Conservation (phyloP, 108 stramenopile species). For the Asterionellopsis glacialis region DNA sequence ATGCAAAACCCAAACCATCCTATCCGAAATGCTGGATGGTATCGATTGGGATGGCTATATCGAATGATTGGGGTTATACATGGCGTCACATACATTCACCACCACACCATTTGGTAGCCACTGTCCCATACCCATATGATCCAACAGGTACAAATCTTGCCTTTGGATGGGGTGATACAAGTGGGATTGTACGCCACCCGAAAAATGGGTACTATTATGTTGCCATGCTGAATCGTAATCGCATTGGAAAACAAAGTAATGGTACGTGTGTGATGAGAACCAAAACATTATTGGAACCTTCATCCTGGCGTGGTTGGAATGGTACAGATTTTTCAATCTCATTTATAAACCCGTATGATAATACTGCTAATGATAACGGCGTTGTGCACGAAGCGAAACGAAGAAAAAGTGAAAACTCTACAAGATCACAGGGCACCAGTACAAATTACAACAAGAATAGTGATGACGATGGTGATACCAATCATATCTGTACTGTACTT, state of each 20-base stretch:
- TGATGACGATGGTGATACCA: too few species aligned
- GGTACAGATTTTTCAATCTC: constrained; percentile 6
- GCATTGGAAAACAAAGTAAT: constrained; percentile 2
- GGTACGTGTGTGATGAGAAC: constrained; percentile 14
- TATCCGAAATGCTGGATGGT: constrained; percentile 20
- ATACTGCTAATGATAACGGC: neutral
- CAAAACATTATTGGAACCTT: constrained; percentile 9
- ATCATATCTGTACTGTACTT: too few species aligned
- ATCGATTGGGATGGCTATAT: constrained; percentile 12
- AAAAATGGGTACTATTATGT: constrained; percentile 16
- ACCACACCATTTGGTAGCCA: constrained; percentile 16
- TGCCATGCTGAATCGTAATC: constrained; percentile 15
- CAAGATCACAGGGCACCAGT: too few species aligned
- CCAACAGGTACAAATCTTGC: constrained; percentile 2
- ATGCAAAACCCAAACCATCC: neutral
- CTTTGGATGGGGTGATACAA: constrained; percentile 19
- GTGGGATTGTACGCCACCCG: constrained; percentile 8
- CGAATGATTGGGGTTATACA: constrained; percentile 9
- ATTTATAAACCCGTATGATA: constrained; percentile 9
- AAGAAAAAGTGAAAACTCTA: too few species aligned
- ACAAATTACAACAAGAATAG: too few species aligned
- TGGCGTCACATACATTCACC: constrained; percentile 7
- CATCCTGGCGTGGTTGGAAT: constrained; percentile 16
- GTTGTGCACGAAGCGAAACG: too few species aligned
- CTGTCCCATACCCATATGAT: constrained; percentile 12